Percentiles rank a stretch among this genome's conserved stretches.
phyloP scores from a whole-genome alignment of 805 yeast species.

The Spathaspora sp. region DNA sequence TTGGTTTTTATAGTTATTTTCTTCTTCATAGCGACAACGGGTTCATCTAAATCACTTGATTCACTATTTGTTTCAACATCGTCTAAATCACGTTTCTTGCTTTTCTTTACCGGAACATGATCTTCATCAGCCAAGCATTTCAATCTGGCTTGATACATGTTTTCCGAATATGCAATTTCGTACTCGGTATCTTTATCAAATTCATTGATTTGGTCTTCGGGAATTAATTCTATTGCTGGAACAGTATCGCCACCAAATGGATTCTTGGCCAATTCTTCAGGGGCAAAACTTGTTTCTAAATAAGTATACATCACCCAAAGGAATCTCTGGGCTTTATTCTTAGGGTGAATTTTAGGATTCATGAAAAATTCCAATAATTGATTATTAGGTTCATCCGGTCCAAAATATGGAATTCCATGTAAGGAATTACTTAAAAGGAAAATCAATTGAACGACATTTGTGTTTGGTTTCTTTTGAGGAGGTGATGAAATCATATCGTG shows the following conservation, averaged over 20 bases:
- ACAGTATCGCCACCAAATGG: conserved; percentile 52
- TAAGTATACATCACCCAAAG: conserved; percentile 82
- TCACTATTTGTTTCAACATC: not conserved
- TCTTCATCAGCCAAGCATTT: conserved; percentile 39
- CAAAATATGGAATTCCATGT: conserved; percentile 43
- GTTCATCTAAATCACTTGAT: not conserved
- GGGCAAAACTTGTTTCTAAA: conserved; percentile 64
- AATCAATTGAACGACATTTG: conserved; percentile 62
- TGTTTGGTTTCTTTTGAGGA: conserved; percentile 45
- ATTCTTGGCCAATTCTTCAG: conserved; percentile 46
- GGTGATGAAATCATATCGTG: conserved; percentile 43
- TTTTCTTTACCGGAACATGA: conserved; percentile 19
- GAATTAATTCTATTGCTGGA: conserved; percentile 33
- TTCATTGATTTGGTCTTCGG: conserved; percentile 19
- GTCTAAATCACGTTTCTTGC: conserved; percentile 2
- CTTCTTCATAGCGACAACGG: not conserved
- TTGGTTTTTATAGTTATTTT: not conserved
- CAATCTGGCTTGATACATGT: conserved; percentile 44
- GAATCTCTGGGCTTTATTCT: conserved; percentile 65
- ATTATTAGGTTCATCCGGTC: conserved; percentile 11
- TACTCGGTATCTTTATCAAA: conserved; percentile 47
- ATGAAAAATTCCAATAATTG: conserved; percentile 75
- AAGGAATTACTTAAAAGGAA: conserved; percentile 69
- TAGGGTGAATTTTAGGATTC: conserved; percentile 56
- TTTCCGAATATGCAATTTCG: conserved; percentile 46